These are phyloP conservation scores for Fusarium equiseti DNA, from an alignment of 2,329 filamentous ascomycete species.

Conservation along the genomic window DNA sequence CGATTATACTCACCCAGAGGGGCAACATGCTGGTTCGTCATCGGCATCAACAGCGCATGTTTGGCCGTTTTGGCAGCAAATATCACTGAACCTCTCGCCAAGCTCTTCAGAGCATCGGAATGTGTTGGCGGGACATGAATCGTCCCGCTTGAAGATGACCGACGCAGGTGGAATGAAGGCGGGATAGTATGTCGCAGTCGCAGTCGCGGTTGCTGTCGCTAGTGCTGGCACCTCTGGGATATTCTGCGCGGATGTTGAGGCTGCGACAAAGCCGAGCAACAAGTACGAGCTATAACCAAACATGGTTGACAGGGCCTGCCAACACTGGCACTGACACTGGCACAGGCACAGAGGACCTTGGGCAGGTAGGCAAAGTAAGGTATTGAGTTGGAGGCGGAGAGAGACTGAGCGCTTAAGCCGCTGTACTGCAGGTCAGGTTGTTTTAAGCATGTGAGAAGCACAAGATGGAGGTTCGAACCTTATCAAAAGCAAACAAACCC, in stretches of 20 bases:
- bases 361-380: neutral
- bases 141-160: constrained; percentile 46
- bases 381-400: neutral
- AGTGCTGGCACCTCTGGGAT: constrained; percentile 36
- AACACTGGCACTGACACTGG: neutral
- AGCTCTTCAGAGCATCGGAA: constrained; percentile 63
- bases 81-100: constrained; percentile 60
- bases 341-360: neutral
- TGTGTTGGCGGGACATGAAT: constrained; percentile 61
- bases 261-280: constrained; percentile 41
- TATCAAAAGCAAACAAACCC: constrained; percentile 11
- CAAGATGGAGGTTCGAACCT: neutral
- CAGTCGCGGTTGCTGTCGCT: constrained; percentile 25
- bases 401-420: constrained; percentile 9
- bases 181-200: constrained; percentile 22
- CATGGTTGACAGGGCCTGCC: constrained; percentile 35
- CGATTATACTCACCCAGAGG: constrained; percentile 58
- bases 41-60: constrained; percentile 63
- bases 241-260: constrained; percentile 34
- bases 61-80: constrained; percentile 66
- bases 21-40: constrained; percentile 66
- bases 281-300: constrained; percentile 37
- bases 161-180: constrained; percentile 40
- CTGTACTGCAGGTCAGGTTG: constrained; percentile 27
- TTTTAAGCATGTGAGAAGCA: constrained; percentile 25